Conservation (phyloP, 73 alveolate species). For the Tetrahymena thermophila region DNA sequence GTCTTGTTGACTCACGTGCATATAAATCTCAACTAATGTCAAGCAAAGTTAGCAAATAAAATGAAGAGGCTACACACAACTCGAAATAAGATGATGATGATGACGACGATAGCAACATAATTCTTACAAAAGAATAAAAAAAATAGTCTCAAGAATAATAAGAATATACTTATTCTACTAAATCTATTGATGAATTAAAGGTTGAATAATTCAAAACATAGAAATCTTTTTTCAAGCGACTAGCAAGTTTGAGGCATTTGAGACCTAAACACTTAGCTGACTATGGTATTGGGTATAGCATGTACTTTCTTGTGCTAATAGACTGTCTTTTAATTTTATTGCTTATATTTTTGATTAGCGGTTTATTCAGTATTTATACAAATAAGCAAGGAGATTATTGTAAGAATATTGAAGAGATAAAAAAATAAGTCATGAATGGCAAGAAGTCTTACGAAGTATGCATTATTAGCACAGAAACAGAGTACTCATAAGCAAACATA, state of each 20-base stretch:
- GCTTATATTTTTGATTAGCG: not conserved
- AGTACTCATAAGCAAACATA: not conserved
- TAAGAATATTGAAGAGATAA: not conserved
- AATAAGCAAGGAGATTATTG: not conserved
- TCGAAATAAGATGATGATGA: not conserved
- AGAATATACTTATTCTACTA: not conserved
- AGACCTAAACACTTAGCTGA: not conserved
- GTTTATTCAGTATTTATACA: not conserved
- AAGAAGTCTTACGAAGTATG: not conserved
- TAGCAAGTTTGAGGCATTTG: not conserved
- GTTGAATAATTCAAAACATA: not conserved
- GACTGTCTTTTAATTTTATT: not conserved
- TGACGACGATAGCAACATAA: not conserved
- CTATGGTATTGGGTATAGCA: not conserved
- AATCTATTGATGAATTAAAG: not conserved
- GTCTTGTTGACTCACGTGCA: not conserved
- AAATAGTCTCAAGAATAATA: not conserved
- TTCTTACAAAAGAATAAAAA: not conserved
- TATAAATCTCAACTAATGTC: not conserved
- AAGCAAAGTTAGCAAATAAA: not conserved
- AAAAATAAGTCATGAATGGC: not conserved
- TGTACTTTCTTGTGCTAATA: not conserved
- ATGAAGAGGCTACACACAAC: not conserved
- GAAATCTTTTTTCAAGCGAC: not conserved
- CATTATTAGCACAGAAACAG: not conserved